phyloP scores from a whole-genome alignment of 202 grass and related monocot species.

The Panicum hallii region DNA sequence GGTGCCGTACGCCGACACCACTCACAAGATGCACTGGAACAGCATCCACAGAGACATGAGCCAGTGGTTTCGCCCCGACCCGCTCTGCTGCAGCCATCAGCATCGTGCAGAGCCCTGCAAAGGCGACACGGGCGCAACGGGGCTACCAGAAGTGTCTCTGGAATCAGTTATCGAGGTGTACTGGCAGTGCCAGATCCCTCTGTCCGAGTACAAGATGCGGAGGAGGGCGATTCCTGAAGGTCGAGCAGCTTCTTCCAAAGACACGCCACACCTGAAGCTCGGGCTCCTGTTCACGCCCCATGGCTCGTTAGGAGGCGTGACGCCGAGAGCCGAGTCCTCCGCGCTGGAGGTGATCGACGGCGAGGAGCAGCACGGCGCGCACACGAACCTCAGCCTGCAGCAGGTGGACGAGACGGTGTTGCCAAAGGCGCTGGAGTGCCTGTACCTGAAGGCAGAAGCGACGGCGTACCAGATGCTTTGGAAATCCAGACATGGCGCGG shows the following conservation, averaged over 20 bases:
- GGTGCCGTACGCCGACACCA: background rate
- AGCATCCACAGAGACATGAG: background rate
- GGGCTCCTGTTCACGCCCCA: constrained; percentile 21
- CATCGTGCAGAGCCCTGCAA: background rate
- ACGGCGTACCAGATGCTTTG: constrained; percentile 16
- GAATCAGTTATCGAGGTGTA: constrained; percentile 26
- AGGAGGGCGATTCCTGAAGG: background rate
- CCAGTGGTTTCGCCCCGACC: constrained; percentile 34
- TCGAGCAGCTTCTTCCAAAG: background rate
- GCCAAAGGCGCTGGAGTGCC: constrained; percentile 19
- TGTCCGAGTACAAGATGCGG: background rate
- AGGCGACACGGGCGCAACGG: no score
- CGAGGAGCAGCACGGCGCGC: background rate
- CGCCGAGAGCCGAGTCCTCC: background rate
- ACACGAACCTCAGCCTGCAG: background rate
- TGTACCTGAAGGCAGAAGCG: background rate
- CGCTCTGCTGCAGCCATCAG: background rate
- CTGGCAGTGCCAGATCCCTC: constrained; percentile 29
- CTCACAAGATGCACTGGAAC: background rate
- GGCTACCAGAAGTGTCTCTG: background rate
- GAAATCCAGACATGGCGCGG: constrained; percentile 8
- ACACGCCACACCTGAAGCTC: constrained; percentile 7
- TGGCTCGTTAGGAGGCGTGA: background rate
- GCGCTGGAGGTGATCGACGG: constrained; percentile 32
- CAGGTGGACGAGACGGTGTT: constrained; percentile 34